Conservation (phyloP, 2,329 filamentous ascomycete species). For the Trichoderma koningii region DNA sequence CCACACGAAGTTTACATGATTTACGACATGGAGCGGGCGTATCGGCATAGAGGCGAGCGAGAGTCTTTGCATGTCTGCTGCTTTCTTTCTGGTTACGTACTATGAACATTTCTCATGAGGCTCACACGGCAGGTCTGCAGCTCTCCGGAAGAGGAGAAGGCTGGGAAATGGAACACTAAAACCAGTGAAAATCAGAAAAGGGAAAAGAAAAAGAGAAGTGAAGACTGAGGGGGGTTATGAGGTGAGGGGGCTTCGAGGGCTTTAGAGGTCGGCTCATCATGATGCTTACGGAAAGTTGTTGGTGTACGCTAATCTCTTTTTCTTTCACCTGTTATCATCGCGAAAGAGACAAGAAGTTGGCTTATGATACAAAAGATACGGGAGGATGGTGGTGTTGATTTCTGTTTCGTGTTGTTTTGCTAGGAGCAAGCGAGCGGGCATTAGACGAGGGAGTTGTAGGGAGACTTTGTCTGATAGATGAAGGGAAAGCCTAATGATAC, state of each 20-base stretch:
- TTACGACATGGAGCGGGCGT: slow-evolving; percentile 20
- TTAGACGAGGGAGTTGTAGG: slow-evolving; percentile 25
- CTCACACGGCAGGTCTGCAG: slow-evolving; percentile 3
- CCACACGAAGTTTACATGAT: slow-evolving; percentile 91
- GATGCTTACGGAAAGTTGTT: not conserved
- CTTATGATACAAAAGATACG: slow-evolving; percentile 25
- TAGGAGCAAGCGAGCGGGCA: slow-evolving; percentile 10
- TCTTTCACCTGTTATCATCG: slow-evolving; percentile 2
- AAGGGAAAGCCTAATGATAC: slow-evolving; percentile 45
- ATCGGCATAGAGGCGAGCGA: slow-evolving; percentile 21
- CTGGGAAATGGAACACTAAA: no score
- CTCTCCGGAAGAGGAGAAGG: not conserved
- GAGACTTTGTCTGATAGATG: slow-evolving; percentile 32
- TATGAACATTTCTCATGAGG: slow-evolving; percentile 6
- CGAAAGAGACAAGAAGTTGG: slow-evolving; percentile 10
- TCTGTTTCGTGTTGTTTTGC: not conserved
- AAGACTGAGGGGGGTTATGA: not conserved
- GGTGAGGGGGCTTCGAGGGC: not conserved
- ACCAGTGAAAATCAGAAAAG: not conserved
- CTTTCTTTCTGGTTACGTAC: not conserved
- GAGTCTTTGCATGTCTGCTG: slow-evolving; percentile 19
- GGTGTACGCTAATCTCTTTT: slow-evolving; percentile 25
- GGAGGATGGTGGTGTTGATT: not conserved
- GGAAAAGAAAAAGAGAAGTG: not conserved
- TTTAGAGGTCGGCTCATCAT: slow-evolving; percentile 4